phyloP scores from a whole-genome alignment of 371 early-diverging fungal genomes.

The Quaeritorhiza haematococci region DNA sequence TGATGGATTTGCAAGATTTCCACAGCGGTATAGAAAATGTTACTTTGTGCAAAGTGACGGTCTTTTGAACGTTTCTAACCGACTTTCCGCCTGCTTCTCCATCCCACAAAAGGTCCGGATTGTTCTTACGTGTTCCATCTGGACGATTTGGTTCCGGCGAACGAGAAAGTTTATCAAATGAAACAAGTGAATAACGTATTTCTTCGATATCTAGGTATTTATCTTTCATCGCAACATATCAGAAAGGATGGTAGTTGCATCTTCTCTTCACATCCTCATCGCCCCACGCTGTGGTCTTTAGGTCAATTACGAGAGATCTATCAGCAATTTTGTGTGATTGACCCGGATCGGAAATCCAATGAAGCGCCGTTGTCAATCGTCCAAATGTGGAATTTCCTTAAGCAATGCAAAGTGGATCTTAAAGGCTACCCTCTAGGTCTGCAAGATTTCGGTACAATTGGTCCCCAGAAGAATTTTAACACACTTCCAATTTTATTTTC shows the following conservation, averaged over 20 bases:
- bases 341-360: constrained; percentile 4
- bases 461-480: too few relatives aligned
- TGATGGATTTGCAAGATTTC: constrained; percentile 15
- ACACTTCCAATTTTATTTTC: too few relatives aligned
- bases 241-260: not conserved
- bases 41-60: not conserved
- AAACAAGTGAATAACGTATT: constrained; percentile 28
- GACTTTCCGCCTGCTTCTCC: not conserved
- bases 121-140: constrained; percentile 25
- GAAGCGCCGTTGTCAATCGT: constrained; percentile 10
- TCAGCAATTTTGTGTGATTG: constrained; percentile 16
- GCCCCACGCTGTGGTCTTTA: not conserved
- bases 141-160: not conserved
- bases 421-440: constrained; percentile 31
- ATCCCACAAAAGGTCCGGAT: constrained; percentile 2
- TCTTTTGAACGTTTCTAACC: not conserved
- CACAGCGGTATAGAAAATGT: constrained; percentile 25
- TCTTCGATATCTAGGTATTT: constrained; percentile 22
- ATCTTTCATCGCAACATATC: not conserved
- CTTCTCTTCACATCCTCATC: not conserved
- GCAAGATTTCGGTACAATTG: too few relatives aligned
- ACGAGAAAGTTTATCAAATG: constrained; percentile 13
- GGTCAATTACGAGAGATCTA: constrained; percentile 29
- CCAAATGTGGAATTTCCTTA: constrained; percentile 30
- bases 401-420: constrained; percentile 18